phyloP scores from a whole-genome alignment of 805 yeast species.

The Kodamaea sagamina region DNA sequence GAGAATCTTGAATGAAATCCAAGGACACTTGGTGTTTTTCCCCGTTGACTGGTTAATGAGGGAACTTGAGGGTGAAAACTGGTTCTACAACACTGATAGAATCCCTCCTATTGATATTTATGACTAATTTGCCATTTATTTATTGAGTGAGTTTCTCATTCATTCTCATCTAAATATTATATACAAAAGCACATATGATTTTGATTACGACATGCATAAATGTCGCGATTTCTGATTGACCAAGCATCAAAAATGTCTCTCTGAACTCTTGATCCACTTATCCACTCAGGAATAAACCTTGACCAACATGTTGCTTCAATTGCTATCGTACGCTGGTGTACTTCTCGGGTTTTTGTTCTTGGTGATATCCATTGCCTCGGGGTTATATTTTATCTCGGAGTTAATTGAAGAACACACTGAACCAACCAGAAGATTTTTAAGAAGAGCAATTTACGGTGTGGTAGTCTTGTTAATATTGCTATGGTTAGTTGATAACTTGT shows the following conservation, averaged over 20 bases:
- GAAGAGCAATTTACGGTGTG: conserved; percentile 62
- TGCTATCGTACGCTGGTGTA: conserved; percentile 41
- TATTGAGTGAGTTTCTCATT: background rate
- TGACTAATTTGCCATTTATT: conserved; percentile 2
- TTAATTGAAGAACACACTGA: conserved; percentile 91
- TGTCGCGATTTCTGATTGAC: background rate
- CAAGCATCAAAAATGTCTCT: background rate
- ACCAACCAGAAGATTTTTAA: conserved; percentile 71
- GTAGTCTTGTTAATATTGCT: conserved; percentile 56
- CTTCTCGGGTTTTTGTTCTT: conserved; percentile 43
- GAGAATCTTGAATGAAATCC: conserved; percentile 65
- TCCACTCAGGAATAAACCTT: background rate
- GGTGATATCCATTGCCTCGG: conserved; percentile 72
- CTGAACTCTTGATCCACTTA: background rate
- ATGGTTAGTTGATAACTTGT: conserved; percentile 76
- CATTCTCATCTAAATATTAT: background rate
- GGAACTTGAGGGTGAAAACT: conserved; percentile 87
- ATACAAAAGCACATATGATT: background rate
- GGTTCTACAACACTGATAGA: conserved; percentile 94
- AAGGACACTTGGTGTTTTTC: conserved; percentile 88
- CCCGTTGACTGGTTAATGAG: conserved; percentile 88
- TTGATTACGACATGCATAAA: too few relatives aligned
- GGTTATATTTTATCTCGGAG: conserved; percentile 87
- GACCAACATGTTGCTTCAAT: conserved; percentile 36
- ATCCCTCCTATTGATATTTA: conserved; percentile 94